These are phyloP conservation scores for Bondarzewia mesenterica DNA, from an alignment of 1,284 basidiomycete species.

Conservation along the genomic window DNA sequence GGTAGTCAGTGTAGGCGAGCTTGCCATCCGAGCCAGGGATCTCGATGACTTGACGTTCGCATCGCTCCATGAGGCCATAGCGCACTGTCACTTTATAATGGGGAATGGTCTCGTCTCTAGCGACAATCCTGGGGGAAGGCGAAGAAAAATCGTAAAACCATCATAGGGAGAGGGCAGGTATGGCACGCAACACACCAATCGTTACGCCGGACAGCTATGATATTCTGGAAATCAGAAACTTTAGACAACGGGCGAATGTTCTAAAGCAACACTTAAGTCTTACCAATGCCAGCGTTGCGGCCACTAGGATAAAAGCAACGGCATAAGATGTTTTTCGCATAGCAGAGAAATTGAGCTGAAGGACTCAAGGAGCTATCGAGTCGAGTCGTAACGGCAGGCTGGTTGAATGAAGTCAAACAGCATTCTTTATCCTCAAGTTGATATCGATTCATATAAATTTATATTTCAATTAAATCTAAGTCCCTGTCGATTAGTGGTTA, in stretches of 20 bases:
- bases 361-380: too few species aligned
- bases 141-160: background rate
- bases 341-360: background rate
- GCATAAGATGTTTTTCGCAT: conserved; percentile 65
- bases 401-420: too few species aligned
- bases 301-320: conserved; percentile 46
- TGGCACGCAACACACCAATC: conserved; percentile 53
- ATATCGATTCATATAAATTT: too few species aligned
- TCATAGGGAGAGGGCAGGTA: background rate
- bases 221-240: conserved; percentile 36
- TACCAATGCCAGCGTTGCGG: conserved; percentile 44
- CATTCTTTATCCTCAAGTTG: too few species aligned
- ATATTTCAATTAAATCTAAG: conserved; percentile 1
- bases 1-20: conserved; percentile 44
- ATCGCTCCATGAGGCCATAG: conserved; percentile 53
- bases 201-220: conserved; percentile 44
- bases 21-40: conserved; percentile 39
- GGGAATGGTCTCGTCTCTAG: conserved; percentile 38
- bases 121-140: conserved; percentile 42
- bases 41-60: conserved; percentile 42
- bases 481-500: conserved; percentile 26
- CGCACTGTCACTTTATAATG: conserved; percentile 38
- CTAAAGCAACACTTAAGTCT: conserved; percentile 17
- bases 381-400: too few species aligned
- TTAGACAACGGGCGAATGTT: background rate